Evolutionary conservation across 2,329 filamentous ascomycete species (phyloP), one percentile per base, ranked within the genome.

Genomic region (Arthrobotrys musiformis): DNA sequence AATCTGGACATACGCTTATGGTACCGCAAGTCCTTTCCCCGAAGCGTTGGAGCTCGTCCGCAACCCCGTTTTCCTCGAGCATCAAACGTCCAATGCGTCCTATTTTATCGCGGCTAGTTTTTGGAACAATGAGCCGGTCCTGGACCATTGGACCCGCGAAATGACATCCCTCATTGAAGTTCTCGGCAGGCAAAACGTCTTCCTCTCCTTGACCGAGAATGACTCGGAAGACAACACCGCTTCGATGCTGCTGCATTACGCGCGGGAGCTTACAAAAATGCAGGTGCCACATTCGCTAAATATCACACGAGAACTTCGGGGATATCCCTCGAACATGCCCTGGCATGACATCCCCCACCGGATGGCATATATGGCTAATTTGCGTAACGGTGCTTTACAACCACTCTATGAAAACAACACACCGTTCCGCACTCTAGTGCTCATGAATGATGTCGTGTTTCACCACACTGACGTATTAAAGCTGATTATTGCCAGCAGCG

Each of bases 101-200:
- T 77, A 77, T 19, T 77, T 77, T 61, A 64, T 77, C 33, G 66
- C 73, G 13, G 73, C 60, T n/a, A 70, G 33, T 48, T 77, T 77
- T 54, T 77, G 67, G 66, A 70, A 77, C 50, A 77, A 77, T 33
- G 73, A 77, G 37, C 63, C 60, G 7, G 52, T 77, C 13, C 50
- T 77, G 44, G 42, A 50, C 26, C 61, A 67, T 26, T 73, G 69
- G 69, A 66, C 69, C 15, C 33, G 50, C 17, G 69, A 73, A 42
- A 73, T 67, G 69, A 66, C 50, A 28, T 30, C 35, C 15, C 60
- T 73, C n/a, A 61, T 73, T 33, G 35, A 73, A 35, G 19, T 50
- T 9, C 44, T 77, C 13, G 73, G 73, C 19, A 46, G 17, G n/a
- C 15, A 66, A n/a, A 64, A 77, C 17, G 66, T 77, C 56, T 77